Conservation (phyloP, 371 early-diverging fungal species). For the Mucor lusitanicus region DNA sequence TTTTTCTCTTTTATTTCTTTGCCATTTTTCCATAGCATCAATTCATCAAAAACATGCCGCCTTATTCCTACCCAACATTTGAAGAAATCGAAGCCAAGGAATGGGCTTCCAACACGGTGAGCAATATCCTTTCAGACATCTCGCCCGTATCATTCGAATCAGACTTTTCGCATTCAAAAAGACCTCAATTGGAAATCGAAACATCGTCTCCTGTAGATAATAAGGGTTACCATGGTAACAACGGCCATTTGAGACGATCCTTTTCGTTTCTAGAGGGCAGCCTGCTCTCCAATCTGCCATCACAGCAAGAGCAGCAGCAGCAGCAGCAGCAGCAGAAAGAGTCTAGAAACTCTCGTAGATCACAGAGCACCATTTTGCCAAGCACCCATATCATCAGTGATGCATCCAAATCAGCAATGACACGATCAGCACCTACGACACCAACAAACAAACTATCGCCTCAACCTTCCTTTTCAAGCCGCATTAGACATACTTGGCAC, state of each 20-base stretch:
- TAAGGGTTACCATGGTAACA: neutral
- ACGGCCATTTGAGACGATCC: constrained; percentile 23
- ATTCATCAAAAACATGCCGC: constrained; percentile 20
- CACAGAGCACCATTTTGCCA: constrained; percentile 15
- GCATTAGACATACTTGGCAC: constrained; percentile 22
- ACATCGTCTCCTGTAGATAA: neutral
- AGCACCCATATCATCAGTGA: neutral
- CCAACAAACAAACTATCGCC: constrained; percentile 5
- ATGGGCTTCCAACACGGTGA: constrained; percentile 39
- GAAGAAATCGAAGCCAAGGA: constrained; percentile 40
- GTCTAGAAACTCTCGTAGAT: constrained; percentile 15
- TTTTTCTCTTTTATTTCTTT: constrained; percentile 7
- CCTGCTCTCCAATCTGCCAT: constrained; percentile 11
- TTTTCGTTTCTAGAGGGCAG: constrained; percentile 37
- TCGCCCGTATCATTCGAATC: constrained; percentile 34
- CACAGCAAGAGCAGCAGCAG: neutral
- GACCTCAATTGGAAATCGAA: neutral
- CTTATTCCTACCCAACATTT: constrained; percentile 31
- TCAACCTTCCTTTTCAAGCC: constrained; percentile 14
- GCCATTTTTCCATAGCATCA: constrained; percentile 16
- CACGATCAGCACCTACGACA: constrained; percentile 8
- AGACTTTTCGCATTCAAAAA: neutral
- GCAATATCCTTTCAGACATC: constrained; percentile 28
- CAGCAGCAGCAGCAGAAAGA: neutral
- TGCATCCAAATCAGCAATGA: neutral